Base-by-base conservation (phyloP, 305 asterid genomes). In the Solanum chacoense region DNA sequence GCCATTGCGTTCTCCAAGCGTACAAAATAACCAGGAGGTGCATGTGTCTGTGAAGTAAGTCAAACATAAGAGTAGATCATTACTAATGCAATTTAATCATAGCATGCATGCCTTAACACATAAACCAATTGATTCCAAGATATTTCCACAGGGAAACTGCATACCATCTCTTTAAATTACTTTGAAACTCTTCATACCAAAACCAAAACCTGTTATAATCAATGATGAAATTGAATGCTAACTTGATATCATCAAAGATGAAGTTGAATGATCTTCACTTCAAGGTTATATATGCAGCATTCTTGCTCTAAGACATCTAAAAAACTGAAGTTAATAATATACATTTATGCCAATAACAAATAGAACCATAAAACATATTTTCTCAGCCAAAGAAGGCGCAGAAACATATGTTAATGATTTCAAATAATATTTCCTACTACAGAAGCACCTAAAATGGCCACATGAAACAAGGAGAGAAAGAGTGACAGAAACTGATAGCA, bases 1-100 rank as follows among this genome's bases (percentile, higher is more conserved):
- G 80, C 26, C 77, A 81, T 86, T 71, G 14, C 11, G 88, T 24
- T 71, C 78, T 45, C 65, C 76, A 86, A 86, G 59, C 7, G 71
- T 36, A 86, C 77, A 69, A 71, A 38, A 28, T 38, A 69, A 69
- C 77, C 63, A 71, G 83, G 81, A 69, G 65, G 78, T 86, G 81
- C 88, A 86, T 67, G 88, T 69, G 88, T 29, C 88, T 86, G 40
- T 38, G 65, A 74, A 69, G 88, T 29, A 38, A 71, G 88, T 71
- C 55, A 37, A 86, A 71, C 88, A 38, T 16, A n/a, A 28, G 72
- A 86, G 20, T 32, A 71, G 69, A 31, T 11, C 50, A 75, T 45
- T 37, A 37, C n/a, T 78, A 78, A 78, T 78, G 26, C 85, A 78
- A 24, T 26, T 24, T 78, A 37, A 37, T 37, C 85, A 37, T n/a